Conservation (phyloP, 1,284 basidiomycete species). For the Volvariella volvacea region DNA sequence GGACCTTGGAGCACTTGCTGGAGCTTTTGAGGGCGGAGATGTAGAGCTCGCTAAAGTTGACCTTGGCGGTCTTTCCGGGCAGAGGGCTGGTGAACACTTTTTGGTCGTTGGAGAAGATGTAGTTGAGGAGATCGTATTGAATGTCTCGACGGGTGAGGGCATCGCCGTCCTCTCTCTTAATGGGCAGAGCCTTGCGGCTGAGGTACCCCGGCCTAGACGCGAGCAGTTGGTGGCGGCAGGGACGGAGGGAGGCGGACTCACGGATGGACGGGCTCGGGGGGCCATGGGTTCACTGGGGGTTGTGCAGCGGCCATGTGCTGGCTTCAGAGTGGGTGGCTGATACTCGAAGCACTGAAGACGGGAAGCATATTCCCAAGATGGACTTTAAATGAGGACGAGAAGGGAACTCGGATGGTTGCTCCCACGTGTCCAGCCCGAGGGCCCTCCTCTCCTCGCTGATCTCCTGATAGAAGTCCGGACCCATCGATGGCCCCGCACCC, state of each 20-base stretch:
- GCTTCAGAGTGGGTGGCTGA: conserved; percentile 28
- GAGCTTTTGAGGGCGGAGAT: conserved; percentile 75
- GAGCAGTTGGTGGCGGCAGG: conserved; percentile 8
- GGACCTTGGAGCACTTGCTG: conserved; percentile 78
- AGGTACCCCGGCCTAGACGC: conserved; percentile 53
- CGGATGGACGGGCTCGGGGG: conserved; percentile 42
- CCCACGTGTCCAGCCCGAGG: conserved; percentile 20
- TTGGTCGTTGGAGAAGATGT: conserved; percentile 68
- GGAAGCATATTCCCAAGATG: conserved; percentile 20
- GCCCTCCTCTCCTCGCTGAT: conserved; percentile 5
- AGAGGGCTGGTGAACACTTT: conserved; percentile 66
- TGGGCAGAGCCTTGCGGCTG: conserved; percentile 66
- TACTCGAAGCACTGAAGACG: conserved; percentile 18
- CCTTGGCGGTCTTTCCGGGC: conserved; percentile 37
- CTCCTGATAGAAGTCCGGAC: background rate
- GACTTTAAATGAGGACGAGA: conserved; percentile 15
- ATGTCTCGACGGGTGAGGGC: conserved; percentile 76
- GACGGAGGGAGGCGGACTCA: conserved; percentile 26
- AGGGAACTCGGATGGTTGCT: conserved; percentile 21
- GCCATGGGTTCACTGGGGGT: conserved; percentile 25
- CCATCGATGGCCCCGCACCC: no score
- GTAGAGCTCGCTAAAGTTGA: conserved; percentile 83
- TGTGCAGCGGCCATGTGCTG: conserved; percentile 12
- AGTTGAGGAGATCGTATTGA: conserved; percentile 77
- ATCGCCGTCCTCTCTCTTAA: conserved; percentile 73